phyloP scores from a whole-genome alignment of 2,329 filamentous ascomycete genomes.

The Colletotrichum sp. region DNA sequence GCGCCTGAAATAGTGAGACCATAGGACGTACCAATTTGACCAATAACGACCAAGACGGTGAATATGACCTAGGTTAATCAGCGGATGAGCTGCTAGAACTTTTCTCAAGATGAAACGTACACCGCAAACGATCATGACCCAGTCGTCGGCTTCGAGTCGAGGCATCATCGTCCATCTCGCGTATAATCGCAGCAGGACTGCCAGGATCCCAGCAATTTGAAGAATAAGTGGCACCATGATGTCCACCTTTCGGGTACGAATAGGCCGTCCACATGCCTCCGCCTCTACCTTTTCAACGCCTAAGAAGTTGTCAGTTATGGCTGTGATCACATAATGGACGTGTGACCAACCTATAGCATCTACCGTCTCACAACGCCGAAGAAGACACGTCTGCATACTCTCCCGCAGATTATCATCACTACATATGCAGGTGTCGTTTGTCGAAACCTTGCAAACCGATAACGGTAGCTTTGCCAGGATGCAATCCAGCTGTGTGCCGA shows the following conservation, averaged over 20 bases:
- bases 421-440: constrained; percentile 33
- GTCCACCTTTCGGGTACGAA: constrained; percentile 30
- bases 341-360: constrained; percentile 30
- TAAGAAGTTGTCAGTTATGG: constrained; percentile 17
- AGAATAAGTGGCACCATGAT: constrained; percentile 37
- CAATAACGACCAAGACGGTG: constrained; percentile 31
- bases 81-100: accelerated
- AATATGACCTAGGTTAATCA: constrained; percentile 28
- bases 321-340: background rate
- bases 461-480: constrained; percentile 24
- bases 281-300: constrained; percentile 34
- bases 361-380: constrained; percentile 24
- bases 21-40: constrained; percentile 30
- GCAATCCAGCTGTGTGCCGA: constrained; percentile 23
- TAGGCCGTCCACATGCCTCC: constrained; percentile 32
- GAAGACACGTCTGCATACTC: constrained; percentile 25
- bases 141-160: constrained; percentile 41
- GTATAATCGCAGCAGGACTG: constrained; percentile 38
- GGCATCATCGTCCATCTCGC: constrained; percentile 34
- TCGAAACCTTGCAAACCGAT: constrained; percentile 24
- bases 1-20: background rate
- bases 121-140: constrained; percentile 37
- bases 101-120: constrained; percentile 22
- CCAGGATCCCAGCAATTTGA: constrained; percentile 36
- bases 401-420: constrained; percentile 22